These are phyloP conservation scores for Haplosporangium sp. DNA, from an alignment of 371 early-diverging fungal genomes.

Conservation along the genomic window DNA sequence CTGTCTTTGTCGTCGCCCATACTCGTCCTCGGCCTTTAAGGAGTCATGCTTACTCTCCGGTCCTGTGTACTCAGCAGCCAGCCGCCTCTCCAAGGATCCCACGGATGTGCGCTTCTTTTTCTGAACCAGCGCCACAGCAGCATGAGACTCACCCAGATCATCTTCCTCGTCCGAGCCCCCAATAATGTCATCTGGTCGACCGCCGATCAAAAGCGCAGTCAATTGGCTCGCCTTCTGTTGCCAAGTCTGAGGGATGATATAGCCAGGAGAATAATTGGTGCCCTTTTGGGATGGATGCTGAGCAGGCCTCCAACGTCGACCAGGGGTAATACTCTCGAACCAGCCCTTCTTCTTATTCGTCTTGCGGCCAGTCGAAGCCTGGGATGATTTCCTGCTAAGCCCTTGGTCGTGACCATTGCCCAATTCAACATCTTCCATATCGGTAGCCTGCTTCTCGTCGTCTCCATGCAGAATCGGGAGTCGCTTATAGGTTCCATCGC, in stretches of 20 bases:
- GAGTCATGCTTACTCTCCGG: not conserved
- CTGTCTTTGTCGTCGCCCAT: not conserved
- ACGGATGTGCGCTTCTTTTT: conserved; percentile 17
- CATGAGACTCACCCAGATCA: conserved; percentile 20
- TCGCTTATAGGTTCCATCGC: conserved; percentile 37
- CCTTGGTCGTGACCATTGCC: not conserved
- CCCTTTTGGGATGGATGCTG: not conserved
- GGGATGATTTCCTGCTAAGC: conserved; percentile 17
- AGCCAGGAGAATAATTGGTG: conserved; percentile 41
- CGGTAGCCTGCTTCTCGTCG: not conserved
- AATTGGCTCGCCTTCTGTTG: conserved; percentile 47
- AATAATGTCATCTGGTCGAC: conserved; percentile 46
- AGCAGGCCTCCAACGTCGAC: conserved; percentile 16
- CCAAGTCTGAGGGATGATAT: conserved; percentile 54
- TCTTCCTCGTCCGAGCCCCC: conserved; percentile 53
- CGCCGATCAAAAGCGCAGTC: conserved; percentile 46
- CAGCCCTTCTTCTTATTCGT: conserved; percentile 39
- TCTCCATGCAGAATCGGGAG: conserved; percentile 12
- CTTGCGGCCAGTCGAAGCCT: not conserved
- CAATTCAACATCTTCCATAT: not conserved
- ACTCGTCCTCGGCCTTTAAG: not conserved
- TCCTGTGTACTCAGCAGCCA: not conserved
- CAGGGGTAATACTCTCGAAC: conserved; percentile 54
- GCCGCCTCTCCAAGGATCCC: conserved; percentile 19
- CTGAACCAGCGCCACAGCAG: conserved; percentile 3